These are phyloP conservation scores for Beta corolliflora DNA, from an alignment of 179 eudicot genomes.

Conservation along the genomic window DNA sequence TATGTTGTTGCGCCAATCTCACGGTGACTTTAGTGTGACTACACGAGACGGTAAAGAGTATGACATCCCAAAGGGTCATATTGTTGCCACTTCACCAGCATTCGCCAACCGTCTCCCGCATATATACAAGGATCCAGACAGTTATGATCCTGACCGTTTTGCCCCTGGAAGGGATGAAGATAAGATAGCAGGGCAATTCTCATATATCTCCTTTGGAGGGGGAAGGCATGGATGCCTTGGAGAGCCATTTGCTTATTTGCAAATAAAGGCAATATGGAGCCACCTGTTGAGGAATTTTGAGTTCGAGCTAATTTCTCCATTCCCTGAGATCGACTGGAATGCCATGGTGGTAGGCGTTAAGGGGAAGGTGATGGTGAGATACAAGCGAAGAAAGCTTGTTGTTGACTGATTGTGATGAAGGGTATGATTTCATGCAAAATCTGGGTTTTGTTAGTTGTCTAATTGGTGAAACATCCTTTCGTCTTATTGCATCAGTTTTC, in stretches of 20 bases:
- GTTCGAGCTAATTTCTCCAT: conserved; percentile 84
- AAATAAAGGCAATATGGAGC: conserved; percentile 93
- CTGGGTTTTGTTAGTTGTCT: neutral
- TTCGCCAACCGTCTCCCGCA: conserved; percentile 85
- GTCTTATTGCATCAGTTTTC: neutral
- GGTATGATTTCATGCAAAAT: neutral
- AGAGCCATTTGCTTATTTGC: conserved; percentile 91
- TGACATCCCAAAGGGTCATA: conserved; percentile 91
- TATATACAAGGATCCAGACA: conserved; percentile 69
- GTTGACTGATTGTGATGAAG: conserved; percentile 28
- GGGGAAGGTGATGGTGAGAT: conserved; percentile 89
- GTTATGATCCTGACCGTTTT: conserved; percentile 80
- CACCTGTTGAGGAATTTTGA: conserved; percentile 87
- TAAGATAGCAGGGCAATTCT: conserved; percentile 80
- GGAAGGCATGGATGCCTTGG: conserved; percentile 94
- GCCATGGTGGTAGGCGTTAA: conserved; percentile 98
- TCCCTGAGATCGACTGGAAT: conserved; percentile 96
- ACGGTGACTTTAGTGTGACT: conserved; percentile 75
- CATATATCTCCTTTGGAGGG: conserved; percentile 84
- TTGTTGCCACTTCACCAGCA: conserved; percentile 90
- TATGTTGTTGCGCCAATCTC: conserved; percentile 81
- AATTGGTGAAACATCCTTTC: neutral
- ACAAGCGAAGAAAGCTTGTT: conserved; percentile 75
- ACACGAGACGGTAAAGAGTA: conserved; percentile 77
- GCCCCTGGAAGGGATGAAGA: conserved; percentile 84